Evolutionary conservation across 2,329 filamentous ascomycete species (phyloP), one percentile per base, ranked within the genome.

Genomic region (Ceratocystis lukuohia): DNA sequence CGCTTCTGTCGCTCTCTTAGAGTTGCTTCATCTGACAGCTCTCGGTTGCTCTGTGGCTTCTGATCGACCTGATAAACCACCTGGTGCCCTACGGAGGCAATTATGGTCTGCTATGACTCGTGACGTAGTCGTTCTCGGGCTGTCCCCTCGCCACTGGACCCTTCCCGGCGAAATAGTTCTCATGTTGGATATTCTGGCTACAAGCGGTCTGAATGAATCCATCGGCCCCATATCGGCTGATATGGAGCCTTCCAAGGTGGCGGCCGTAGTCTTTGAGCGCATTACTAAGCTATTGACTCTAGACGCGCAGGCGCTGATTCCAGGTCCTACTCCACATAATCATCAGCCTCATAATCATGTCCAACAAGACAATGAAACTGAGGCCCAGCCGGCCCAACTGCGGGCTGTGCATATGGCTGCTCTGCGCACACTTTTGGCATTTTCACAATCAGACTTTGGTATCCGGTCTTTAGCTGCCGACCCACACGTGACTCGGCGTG

Each of bases 31-130:
- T 65, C 77, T 84, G 0, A 77, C 84, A 4, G 84, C 86, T 3
- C 77, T 85, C 7, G 84, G 82, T 41, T 88, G 86, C 69, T 77
- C 78, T n/a, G 75, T 75, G 2, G 3, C 73, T 37, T 73, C 64
- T 30, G 74, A 72, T 59, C 71, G 71, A 2, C 73, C 76, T 1
- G 67, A 70, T 22, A 72, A 61, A 7, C 41, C 62, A 1, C n/a
- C 72, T 25, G 64, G 72, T 37, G 71, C 46, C 12, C 65, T 65
- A 8, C 74, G 76, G 20, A 71, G 72, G 0, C 74, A 78, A 45
- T 88, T 91, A 71, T 94, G 89, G 89, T 81, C 79, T 68, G 75
- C 79, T 46, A 83, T 91, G 68, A 82, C 86, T 2, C 80, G 84
- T 28, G 83, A 88, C 57, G 85, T 88, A 69, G 81, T 88, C 8